These are phyloP conservation scores for Apocynum venetum DNA, from an alignment of 257 asterid species.

Conservation along the genomic window DNA sequence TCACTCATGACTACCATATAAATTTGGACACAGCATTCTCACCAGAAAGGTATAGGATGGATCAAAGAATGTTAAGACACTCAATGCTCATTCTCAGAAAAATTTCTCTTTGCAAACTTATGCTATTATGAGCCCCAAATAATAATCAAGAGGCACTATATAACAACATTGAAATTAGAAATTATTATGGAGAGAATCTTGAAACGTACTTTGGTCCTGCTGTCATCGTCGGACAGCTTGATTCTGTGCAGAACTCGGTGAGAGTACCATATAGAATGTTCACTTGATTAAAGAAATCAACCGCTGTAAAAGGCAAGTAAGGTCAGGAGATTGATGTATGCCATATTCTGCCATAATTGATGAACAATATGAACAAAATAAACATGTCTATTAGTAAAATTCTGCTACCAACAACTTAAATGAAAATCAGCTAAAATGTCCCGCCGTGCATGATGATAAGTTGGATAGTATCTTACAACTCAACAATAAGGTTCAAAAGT, in stretches of 20 bases:
- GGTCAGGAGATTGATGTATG: not conserved
- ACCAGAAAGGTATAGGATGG: not conserved
- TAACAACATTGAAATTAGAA: not conserved
- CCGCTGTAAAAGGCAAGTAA: slow-evolving; percentile 32
- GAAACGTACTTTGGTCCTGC: slow-evolving; percentile 51
- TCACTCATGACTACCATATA: no score
- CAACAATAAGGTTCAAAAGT: not conserved
- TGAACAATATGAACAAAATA: not conserved
- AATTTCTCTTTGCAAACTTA: not conserved
- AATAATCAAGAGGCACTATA: not conserved
- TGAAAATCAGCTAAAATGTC: not conserved
- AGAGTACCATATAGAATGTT: slow-evolving; percentile 45
- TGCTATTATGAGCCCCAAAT: not conserved
- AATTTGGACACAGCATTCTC: not conserved
- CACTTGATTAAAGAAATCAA: slow-evolving; percentile 52
- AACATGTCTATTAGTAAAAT: not conserved
- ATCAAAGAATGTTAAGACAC: not conserved
- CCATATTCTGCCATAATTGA: not conserved
- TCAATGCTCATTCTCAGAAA: not conserved
- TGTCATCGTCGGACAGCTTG: slow-evolving; percentile 48
- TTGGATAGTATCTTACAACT: not conserved
- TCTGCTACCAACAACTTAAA: not conserved
- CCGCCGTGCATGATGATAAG: not conserved
- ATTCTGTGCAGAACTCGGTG: slow-evolving; percentile 55
- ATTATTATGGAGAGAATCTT: not conserved